Evolutionary conservation across 352 stramenopile genomes (phyloP), one percentile per base, ranked within the genome.

Genomic region (Globisporangium viniferum): DNA sequence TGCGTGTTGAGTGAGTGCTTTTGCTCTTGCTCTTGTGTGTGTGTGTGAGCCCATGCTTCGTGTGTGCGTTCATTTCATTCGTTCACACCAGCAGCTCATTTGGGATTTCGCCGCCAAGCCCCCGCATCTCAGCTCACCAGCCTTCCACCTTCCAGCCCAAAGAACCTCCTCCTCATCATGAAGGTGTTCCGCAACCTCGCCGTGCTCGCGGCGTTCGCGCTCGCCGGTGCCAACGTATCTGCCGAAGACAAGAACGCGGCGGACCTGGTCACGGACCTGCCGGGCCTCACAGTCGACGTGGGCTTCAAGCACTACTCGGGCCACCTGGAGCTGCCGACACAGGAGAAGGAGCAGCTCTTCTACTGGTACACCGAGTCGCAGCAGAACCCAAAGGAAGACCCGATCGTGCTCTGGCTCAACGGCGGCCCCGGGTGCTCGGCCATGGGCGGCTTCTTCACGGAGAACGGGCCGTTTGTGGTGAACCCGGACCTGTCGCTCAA

Each of bases 321-420:
- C 6, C 84, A 86, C 62, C 31, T 92, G 36, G 57, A 85, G 59
- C 73, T 91, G 14, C 36, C 79, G 48, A 78, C 73, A 20, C 69
- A 80, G 58, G 82, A 89, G 59, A 82, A 89, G 65, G 64, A 71
- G n/a, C 18, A 67, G 31, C 78, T 93, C 46, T 94, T 93, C 56
- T 93, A 93, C 73, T 93, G 86, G 86, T 91, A 90, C 71, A 80
- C 84, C 15, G 86, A 94, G 69, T 85, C 79, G 61, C 80, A 91
- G 72, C 68, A 73, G 62, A 69, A 81, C 22, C 82, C 82, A 1
- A 68, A 69, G 33, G 75, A 80, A 12, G 88, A 85, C 61, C 86
- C 88, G 61, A 86, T 95, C 65, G 85, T 93, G 65, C 70, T 94
- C 54, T 95, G 86, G 88, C 80, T 92, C 63, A 93, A 92, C 48